These are phyloP conservation scores for Glycyrrhiza uralensis DNA, from an alignment of 306 rosid genomes.

Conservation along the genomic window DNA sequence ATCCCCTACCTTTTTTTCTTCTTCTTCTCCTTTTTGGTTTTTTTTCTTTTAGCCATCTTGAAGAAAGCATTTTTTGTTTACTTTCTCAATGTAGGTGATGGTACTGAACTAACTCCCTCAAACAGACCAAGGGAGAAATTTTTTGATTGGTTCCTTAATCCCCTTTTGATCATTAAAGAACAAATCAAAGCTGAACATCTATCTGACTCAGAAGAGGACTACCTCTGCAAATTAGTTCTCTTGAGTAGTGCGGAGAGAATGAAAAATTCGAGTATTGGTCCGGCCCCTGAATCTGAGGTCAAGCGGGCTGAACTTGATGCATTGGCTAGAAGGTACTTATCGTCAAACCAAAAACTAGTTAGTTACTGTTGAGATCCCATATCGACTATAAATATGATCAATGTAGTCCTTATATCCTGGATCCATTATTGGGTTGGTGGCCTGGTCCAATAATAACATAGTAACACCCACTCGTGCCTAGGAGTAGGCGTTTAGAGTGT, in stretches of 20 bases:
- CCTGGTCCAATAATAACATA: too few species aligned
- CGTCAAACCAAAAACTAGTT: neutral
- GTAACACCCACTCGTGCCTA: too few species aligned
- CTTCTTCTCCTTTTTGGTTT: constrained; percentile 3
- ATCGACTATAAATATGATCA: too few species aligned
- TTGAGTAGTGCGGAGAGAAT: constrained; percentile 60
- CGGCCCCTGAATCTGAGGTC: constrained; percentile 68
- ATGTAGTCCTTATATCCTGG: too few species aligned
- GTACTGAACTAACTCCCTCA: constrained; percentile 67
- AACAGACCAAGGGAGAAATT: constrained; percentile 74
- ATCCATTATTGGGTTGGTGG: too few species aligned
- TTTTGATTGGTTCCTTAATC: constrained; percentile 89
- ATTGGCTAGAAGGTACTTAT: constrained; percentile 76
- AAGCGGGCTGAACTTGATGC: constrained; percentile 88
- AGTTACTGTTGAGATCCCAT: neutral
- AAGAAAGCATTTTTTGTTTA: constrained; percentile 13
- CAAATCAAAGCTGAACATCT: constrained; percentile 89
- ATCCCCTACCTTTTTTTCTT: too few species aligned
- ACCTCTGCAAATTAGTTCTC: constrained; percentile 70
- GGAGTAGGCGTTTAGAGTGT: too few species aligned
- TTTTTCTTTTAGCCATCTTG: constrained; percentile 17
- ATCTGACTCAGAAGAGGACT: constrained; percentile 70
- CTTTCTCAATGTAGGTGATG: constrained; percentile 51
- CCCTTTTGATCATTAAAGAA: constrained; percentile 81
- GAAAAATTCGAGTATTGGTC: constrained; percentile 44